These are phyloP conservation scores for Suillus brevipes DNA, from an alignment of 768 basidiomycete species.

Conservation along the genomic window DNA sequence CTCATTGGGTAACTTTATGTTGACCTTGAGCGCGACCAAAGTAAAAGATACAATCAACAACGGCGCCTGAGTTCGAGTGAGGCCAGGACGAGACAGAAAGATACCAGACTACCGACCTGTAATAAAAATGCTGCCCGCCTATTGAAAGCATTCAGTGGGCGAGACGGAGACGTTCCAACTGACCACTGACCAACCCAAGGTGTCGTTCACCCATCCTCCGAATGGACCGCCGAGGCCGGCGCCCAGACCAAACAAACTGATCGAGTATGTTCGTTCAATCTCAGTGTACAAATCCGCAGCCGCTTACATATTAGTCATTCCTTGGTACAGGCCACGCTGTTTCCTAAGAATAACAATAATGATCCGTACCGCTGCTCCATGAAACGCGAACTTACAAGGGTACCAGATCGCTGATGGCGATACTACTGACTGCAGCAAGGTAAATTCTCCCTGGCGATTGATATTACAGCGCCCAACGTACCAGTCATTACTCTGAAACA, in stretches of 20 bases:
- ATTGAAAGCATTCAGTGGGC: constrained; percentile 18
- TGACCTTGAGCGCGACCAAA: constrained; percentile 74
- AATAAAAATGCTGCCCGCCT: constrained; percentile 87
- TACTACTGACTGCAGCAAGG: constrained; percentile 64
- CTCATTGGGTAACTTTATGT: constrained; percentile 71
- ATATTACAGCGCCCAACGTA: constrained; percentile 27
- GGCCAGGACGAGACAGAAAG: constrained; percentile 10
- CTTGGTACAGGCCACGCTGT: constrained; percentile 89
- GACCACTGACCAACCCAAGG: constrained; percentile 72
- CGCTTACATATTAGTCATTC: constrained; percentile 82
- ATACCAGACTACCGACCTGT: constrained; percentile 53
- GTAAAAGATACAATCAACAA: constrained; percentile 69
- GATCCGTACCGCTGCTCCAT: background rate
- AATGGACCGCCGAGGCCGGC: constrained; percentile 78
- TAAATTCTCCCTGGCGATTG: constrained; percentile 12
- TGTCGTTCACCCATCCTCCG: constrained; percentile 85
- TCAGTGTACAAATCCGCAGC: background rate
- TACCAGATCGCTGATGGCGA: constrained; percentile 86
- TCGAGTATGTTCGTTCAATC: constrained; percentile 15
- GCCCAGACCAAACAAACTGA: constrained; percentile 81
- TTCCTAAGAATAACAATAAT: constrained; percentile 46
- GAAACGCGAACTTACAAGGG: constrained; percentile 60
- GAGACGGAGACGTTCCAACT: background rate
- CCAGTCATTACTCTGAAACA: constrained; percentile 79
- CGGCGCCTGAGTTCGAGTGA: constrained; percentile 56